phyloP scores from a whole-genome alignment of 495 filamentous ascomycete genomes.

The Rusavskia elegans region DNA sequence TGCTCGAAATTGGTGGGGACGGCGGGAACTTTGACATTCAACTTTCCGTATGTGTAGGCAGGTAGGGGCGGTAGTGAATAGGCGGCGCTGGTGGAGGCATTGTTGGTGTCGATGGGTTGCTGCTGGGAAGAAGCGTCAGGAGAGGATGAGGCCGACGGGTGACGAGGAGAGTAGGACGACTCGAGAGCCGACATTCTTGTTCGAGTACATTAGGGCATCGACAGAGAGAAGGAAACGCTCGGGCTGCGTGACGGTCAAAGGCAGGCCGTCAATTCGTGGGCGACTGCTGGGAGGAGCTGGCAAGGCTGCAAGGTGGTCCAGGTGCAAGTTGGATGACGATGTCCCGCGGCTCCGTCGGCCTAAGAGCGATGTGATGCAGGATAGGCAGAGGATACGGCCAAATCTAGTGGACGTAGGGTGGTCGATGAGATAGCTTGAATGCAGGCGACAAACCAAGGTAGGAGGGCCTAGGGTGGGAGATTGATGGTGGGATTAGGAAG shows the following conservation, averaged over 20 bases:
- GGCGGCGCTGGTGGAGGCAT: not conserved
- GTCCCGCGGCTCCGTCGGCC: not conserved
- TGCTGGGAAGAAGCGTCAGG: not conserved
- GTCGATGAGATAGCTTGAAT: no score
- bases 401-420: no score
- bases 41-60: constrained; percentile 9
- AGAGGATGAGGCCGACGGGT: not conserved
- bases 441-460: no score
- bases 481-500: no score
- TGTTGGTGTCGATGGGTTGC: not conserved
- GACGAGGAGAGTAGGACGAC: not conserved
- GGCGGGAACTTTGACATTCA: constrained; percentile 13
- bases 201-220: constrained; percentile 1
- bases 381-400: no score
- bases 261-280: not conserved
- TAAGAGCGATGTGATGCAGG: not conserved
- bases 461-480: no score
- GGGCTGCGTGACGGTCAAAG: not conserved
- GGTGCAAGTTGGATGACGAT: not conserved
- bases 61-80: constrained; percentile 7
- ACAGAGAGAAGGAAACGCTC: not conserved
- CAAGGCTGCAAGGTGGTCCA: not conserved
- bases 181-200: constrained; percentile 1
- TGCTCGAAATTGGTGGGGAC: constrained; percentile 14
- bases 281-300: not conserved